Evolutionary conservation across 2,329 filamentous ascomycete genomes (phyloP).

Genomic region (Paecilomyces dactylethromorphus): DNA sequence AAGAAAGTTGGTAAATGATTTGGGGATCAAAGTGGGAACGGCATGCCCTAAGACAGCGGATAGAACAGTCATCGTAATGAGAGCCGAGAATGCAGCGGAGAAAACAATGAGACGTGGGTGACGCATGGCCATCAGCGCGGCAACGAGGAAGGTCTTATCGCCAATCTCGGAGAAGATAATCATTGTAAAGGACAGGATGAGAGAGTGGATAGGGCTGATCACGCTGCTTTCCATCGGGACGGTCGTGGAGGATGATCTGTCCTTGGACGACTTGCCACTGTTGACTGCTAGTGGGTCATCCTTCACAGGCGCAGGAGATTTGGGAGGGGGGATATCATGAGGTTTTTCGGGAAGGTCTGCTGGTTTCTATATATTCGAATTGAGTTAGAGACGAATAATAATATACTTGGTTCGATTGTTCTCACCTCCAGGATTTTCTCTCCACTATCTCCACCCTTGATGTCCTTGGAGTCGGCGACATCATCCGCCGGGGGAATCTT

Average conservation of each 20-base stretch:
- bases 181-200: constrained; percentile 89
- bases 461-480: constrained; percentile 27
- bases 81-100: constrained; percentile 83
- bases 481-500: constrained; percentile 46
- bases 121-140: constrained; percentile 98
- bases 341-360: constrained; percentile 71
- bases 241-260: neutral
- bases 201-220: constrained; percentile 79
- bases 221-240: constrained; percentile 30
- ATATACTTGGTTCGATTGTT: neutral
- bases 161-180: constrained; percentile 95
- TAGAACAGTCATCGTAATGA: constrained; percentile 90
- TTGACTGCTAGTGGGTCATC: constrained; percentile 24
- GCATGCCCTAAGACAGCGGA: constrained; percentile 90
- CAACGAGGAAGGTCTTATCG: constrained; percentile 97
- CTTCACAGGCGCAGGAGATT: constrained; percentile 45
- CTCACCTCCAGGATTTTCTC: constrained; percentile 51
- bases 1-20: constrained; percentile 81
- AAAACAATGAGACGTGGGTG: constrained; percentile 91
- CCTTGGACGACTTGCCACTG: constrained; percentile 26
- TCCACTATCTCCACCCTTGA: constrained; percentile 33
- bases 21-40: constrained; percentile 81
- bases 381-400: neutral
- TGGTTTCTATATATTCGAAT: constrained; percentile 57
- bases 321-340: constrained; percentile 64